A percentile compares a stretch with the other conserved stretches of the same genome.
Evolutionary conservation across 1,139 yeast genomes (phyloP).

Genomic region (Candida sanyaensis): DNA sequence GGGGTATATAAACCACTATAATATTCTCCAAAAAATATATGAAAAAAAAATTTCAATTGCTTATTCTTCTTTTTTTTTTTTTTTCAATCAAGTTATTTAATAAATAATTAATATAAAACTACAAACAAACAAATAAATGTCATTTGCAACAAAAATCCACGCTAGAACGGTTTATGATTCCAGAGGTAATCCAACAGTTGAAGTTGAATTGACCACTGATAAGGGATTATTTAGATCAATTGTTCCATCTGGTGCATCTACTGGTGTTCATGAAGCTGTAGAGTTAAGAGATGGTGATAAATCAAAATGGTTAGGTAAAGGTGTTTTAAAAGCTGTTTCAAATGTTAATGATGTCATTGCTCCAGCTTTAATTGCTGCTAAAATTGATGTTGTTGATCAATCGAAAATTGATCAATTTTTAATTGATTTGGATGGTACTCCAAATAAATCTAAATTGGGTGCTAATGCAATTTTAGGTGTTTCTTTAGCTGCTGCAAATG

Average conservation of each 20-base stretch:
- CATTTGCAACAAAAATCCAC: constrained; percentile 56
- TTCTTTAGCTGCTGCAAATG: constrained; percentile 89
- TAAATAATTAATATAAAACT: too few relatives aligned
- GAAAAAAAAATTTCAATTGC: too few relatives aligned
- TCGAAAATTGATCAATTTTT: constrained; percentile 77
- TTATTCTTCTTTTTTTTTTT: too few relatives aligned
- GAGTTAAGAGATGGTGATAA: constrained; percentile 96
- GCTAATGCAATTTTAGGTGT: constrained; percentile 97
- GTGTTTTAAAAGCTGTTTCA: constrained; percentile 88
- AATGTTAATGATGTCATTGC: constrained; percentile 89
- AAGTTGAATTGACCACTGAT: constrained; percentile 86
- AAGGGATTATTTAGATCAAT: constrained; percentile 88
- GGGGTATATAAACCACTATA: too few relatives aligned
- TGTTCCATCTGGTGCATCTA: constrained; percentile 97
- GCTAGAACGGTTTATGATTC: constrained; percentile 97
- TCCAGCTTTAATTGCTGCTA: constrained; percentile 78
- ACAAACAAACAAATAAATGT: constrained; percentile 27
- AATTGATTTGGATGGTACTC: constrained; percentile 81
- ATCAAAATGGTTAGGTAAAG: constrained; percentile 94
- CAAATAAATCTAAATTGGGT: constrained; percentile 92
- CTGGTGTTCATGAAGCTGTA: constrained; percentile 92
- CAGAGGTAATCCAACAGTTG: constrained; percentile 98
- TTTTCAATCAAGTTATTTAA: too few relatives aligned
- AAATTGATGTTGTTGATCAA: constrained; percentile 79
- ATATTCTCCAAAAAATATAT: too few relatives aligned